These are phyloP conservation scores for Geum urbanum DNA, from an alignment of 306 rosid genomes.

Conservation along the genomic window DNA sequence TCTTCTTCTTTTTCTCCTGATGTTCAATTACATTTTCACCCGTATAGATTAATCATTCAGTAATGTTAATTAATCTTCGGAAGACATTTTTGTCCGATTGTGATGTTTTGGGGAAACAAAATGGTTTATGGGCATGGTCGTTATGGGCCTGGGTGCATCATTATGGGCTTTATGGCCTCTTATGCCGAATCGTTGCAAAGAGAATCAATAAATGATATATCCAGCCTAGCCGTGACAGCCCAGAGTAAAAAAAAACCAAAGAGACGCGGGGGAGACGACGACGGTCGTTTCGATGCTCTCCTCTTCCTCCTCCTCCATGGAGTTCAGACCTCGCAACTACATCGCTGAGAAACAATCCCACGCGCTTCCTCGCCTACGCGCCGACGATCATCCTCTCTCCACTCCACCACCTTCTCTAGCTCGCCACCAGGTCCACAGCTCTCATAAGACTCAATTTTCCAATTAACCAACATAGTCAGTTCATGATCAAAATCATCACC, in stretches of 20 bases:
- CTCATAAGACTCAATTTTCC: not conserved
- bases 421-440: constrained; percentile 43
- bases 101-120: too few relatives aligned
- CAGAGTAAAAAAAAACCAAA: not conserved
- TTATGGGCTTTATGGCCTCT: too few relatives aligned
- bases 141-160: too few relatives aligned
- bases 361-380: constrained; percentile 55
- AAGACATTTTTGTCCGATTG: too few relatives aligned
- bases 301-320: constrained; percentile 40
- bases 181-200: not conserved
- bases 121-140: too few relatives aligned
- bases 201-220: not conserved
- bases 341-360: constrained; percentile 44
- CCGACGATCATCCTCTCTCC: constrained; percentile 56
- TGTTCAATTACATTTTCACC: not conserved
- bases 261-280: constrained; percentile 6
- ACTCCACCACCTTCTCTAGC: constrained; percentile 29
- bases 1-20: not conserved
- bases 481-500: not conserved
- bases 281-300: constrained; percentile 10
- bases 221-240: not conserved
- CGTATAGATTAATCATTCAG: too few relatives aligned
- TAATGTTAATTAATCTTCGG: too few relatives aligned
- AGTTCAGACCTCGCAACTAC: constrained; percentile 79
- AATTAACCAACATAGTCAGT: not conserved